Percentiles rank a stretch among this genome's conserved stretches.
These are phyloP conservation scores for Cornus controversa DNA, from an alignment of 148 eudicot genomes.

Conservation along the genomic window DNA sequence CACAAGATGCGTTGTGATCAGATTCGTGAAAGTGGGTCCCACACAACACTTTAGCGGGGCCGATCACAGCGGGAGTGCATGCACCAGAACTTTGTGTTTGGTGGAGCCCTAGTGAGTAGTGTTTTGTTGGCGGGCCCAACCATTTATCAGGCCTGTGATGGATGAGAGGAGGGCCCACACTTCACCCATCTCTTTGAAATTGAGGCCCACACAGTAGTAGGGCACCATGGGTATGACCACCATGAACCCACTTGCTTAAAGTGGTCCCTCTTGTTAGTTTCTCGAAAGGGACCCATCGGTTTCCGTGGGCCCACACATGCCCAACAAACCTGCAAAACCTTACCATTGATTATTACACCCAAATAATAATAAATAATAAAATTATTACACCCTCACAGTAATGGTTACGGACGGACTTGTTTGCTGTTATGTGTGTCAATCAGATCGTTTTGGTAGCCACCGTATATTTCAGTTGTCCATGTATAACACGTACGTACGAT, in stretches of 20 bases:
- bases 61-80: not conserved
- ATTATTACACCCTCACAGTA: no score
- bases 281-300: no score
- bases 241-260: not conserved
- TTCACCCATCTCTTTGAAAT: not conserved
- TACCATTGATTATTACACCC: no score
- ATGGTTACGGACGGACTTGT: no score
- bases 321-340: no score
- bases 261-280: not conserved
- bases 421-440: no score
- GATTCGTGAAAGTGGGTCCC: not conserved
- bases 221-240: not conserved
- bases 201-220: not conserved
- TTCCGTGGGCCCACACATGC: no score
- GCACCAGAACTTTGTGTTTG: not conserved
- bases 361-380: no score
- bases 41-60: not conserved
- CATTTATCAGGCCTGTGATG: not conserved
- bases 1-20: not conserved
- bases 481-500: no score
- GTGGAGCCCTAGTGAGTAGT: slow-evolving; percentile 24
- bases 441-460: no score
- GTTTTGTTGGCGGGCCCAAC: not conserved
- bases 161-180: not conserved
- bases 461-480: no score